Conservation (phyloP, 306 rosid genomes). For the Alnus glutinosa region DNA sequence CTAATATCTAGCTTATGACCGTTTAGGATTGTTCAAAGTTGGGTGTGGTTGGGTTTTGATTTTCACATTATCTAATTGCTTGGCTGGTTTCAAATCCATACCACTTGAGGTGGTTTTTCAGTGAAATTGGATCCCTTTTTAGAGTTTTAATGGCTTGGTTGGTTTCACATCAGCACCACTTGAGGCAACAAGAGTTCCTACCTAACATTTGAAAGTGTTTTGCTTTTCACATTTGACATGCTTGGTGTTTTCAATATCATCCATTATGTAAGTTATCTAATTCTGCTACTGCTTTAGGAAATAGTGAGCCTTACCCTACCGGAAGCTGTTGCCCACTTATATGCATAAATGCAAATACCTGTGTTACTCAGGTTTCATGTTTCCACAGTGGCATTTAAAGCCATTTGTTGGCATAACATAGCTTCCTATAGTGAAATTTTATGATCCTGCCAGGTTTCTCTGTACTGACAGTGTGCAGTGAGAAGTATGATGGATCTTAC, state of each 20-base stretch:
- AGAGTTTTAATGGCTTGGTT: not conserved
- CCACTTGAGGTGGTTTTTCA: not conserved
- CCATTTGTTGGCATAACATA: constrained; percentile 53
- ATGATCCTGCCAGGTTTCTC: constrained; percentile 99
- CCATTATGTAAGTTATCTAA: not conserved
- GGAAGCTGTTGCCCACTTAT: constrained; percentile 58
- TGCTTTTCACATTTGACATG: not conserved
- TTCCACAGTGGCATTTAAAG: constrained; percentile 70
- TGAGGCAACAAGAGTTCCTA: not conserved
- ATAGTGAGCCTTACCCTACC: constrained; percentile 1
- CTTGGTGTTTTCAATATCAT: not conserved
- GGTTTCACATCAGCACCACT: not conserved
- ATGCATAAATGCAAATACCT: constrained; percentile 20
- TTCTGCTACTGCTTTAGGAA: not conserved
- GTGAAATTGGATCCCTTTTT: not conserved
- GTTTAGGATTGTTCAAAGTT: not conserved
- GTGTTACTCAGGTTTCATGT: constrained; percentile 31
- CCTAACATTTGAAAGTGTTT: not conserved
- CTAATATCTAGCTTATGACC: not conserved
- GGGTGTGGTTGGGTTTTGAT: not conserved
- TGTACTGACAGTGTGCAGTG: constrained; percentile 99
- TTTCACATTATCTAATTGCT: not conserved
- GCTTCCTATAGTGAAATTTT: constrained; percentile 74
- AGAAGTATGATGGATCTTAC: constrained; percentile 99
- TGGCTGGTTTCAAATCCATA: not conserved